phyloP scores from a whole-genome alignment of 768 basidiomycete species.

The Serendipita indica region DNA sequence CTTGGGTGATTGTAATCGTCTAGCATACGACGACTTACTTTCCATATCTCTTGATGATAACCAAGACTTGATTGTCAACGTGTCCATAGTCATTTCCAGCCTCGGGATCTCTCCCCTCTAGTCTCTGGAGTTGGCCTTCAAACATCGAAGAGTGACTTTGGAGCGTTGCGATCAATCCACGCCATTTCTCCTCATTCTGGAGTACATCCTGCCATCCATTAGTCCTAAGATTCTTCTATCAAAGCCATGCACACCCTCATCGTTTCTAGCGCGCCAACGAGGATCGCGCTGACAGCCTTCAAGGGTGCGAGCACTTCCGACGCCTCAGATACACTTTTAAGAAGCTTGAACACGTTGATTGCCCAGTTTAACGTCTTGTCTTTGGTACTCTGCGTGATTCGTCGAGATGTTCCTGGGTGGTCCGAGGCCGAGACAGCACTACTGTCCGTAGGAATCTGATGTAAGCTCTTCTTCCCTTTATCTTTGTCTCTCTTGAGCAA shows the following conservation, averaged over 20 bases:
- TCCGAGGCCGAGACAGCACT: no score
- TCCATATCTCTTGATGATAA: background rate
- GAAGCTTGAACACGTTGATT: background rate
- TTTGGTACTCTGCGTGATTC: background rate
- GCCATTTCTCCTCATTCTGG: background rate
- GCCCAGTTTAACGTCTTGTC: background rate
- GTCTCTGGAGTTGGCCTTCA: background rate
- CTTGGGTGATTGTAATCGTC: background rate
- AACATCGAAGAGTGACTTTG: background rate
- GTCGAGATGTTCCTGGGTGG: no score
- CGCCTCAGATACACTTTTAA: background rate
- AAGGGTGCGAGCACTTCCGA: background rate
- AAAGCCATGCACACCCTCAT: background rate
- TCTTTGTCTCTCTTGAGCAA: no score
- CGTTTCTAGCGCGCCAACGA: background rate
- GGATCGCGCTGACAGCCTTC: background rate
- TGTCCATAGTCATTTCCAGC: background rate
- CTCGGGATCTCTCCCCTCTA: background rate
- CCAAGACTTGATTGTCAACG: background rate
- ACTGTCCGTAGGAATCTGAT: no score
- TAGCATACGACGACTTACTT: background rate
- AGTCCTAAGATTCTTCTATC: background rate
- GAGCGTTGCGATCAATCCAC: background rate
- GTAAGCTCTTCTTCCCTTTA: no score
- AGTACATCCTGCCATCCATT: background rate